Base-by-base conservation (phyloP, 2,329 filamentous ascomycete genomes). In the Aspergillus ochraceus region DNA sequence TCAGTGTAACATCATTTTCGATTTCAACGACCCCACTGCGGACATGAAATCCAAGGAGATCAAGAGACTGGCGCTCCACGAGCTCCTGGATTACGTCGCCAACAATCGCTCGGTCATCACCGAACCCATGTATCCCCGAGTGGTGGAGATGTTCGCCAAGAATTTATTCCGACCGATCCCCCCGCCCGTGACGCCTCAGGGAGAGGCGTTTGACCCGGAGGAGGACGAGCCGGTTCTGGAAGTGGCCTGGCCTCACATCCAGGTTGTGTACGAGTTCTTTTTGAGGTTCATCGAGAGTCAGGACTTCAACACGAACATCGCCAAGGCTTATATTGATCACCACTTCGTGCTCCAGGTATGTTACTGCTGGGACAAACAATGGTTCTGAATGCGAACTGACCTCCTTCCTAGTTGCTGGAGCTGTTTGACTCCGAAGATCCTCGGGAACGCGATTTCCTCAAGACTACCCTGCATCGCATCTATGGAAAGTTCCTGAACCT, bases 31-130 rank as follows among this genome's bases (percentile, higher is more conserved):
- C 77, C 92, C 94, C 52, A 96, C 91, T 66, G 93, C 90, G 67
- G 95, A 99, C 75, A 98, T 99, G 93, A 99, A 99, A 78, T 97
- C 94, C 52, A 99, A 99, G 81, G 95, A 99, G 79, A 98, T 99
- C 84, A 99, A 99, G 83, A 87, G 95, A 71, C 82, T 99, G 67
- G 95, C 95, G 47, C 84, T 99, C 49, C 95, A 99, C 75, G 95
- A 99, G 76, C 83, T 99, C 63, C 85, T 99, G 65, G 95, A 99
- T 77, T 99, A 99, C 74, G 95, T 99, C 59, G 94, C 95, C 70
- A 98, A 98, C 79, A 99, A 99, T 76, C 87, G 95, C 69, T 94
- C 97, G 71, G 95, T 99, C 73, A 99, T 99, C 71, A 97, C 93
- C 2, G 95, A 99, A 76, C 92, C 93, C 58, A 99, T 99, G 95